Base-by-base conservation (phyloP, 2,329 filamentous ascomycete species). In the Sporothrix pallida region DNA sequence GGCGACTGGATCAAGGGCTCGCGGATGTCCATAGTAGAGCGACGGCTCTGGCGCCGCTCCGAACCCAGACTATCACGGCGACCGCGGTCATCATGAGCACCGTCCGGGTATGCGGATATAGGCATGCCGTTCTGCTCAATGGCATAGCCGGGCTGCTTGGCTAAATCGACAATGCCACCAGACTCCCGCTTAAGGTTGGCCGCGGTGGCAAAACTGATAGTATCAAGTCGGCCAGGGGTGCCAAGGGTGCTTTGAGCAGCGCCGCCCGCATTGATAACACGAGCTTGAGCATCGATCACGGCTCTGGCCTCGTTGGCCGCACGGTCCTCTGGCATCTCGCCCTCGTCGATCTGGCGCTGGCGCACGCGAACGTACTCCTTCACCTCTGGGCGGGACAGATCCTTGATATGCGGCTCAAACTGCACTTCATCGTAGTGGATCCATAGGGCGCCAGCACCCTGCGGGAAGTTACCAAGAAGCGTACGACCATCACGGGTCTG, bases 361-460 rank as follows among this genome's bases (percentile, higher is more conserved):
- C 89, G 87, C 54, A 91, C 84, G 20, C 89, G 87, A 70, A 87
- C 87, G 76, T 90, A 91, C 77, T 91, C 89, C 79, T 91, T 91
- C 68, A 91, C 83, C 76, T 91, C 88, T 1, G 84, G 82, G 10
- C 89, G 82, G 3, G 80, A 84, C 0, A 91, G 80, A 0, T 80
- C 77, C n/a, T 82, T 79, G 0, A 91, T 82, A 68, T 90, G 88
- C 1, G 84, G 82, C 31, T 91, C 85, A 31, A 90, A 87, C 48
- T 86, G 84, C 12, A 90, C 87, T 69, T 91, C 88, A 15, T 91
- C 88, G 75, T 89, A 90, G 6, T 85, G 81, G 52, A 91, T 88
- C 89, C 89, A 91, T 0, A 91, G 79, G 1, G 87, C 88, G 13
- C 89, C 89, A 1, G 88, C 86, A 1, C 88, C 89, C 1, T 80